Base-by-base conservation (phyloP, 2,329 filamentous ascomycete species). In the Aspergillus niger region DNA sequence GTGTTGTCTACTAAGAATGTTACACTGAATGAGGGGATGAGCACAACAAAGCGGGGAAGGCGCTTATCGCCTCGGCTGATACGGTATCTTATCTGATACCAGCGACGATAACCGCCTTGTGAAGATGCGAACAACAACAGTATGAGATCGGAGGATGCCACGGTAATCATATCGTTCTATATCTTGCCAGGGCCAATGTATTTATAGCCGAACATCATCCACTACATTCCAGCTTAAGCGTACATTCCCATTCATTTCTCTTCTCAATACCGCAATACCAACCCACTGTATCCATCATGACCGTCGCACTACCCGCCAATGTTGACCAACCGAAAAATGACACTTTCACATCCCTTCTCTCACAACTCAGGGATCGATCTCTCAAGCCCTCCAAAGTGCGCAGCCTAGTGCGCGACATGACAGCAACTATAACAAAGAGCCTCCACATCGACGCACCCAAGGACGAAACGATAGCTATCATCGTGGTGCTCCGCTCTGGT, bases 401-500 rank as follows among this genome's bases (percentile, higher is more conserved):
- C 17, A 17, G 43, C 20, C 58, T 69, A 11, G 66, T 69, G 26
- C 50, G 49, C 22, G 44, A 47, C n/a, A 30, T 73, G 52, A 70
- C 73, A 15, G 50, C 61, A 6, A 60, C 65, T 5, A 58, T 76
- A 8, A 63, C 68, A 48, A 65, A 68, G 38, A 41, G 61, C 24
- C 66, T 65, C 22, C 56, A 69, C 22, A 61, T 62, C 24, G 41
- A 55, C 17, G 60, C 62, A 6, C 13, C 54, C 11, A 36, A 2
- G 53, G 62, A 2, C 15, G 70, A 70, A 47, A 69, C 66, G 20
- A 59, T 75, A 28, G 74, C 73, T n/a, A 58, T 76, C 8, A 65
- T 75, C 20, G 60, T 66, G 1, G 56, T 67, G 11, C 59, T 66
- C 30, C 76, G 77, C 11, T 77, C 76, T 3, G 76, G 76, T 1